Evolutionary conservation across 371 early-diverging fungal genomes (phyloP), one percentile per base, ranked within the genome.

Genomic region (Enterospora canceri): DNA sequence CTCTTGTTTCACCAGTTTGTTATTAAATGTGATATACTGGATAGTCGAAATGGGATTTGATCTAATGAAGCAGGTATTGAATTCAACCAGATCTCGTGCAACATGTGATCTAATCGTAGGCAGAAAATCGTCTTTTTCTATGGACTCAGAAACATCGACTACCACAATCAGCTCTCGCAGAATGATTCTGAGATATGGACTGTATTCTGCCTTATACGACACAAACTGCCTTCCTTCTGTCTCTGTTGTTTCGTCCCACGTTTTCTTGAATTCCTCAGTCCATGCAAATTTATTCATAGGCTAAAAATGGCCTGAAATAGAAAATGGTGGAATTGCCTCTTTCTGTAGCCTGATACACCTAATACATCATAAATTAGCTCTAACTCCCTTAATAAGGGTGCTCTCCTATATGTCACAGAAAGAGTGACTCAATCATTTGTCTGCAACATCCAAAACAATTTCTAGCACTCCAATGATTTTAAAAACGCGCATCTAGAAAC

Each of bases 231-330:
- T 49, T 71, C 29, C 15, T 54, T 58, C 60, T 12, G 26, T 34
- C 32, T 58, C 46, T 1, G 24, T 49, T 19, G 58, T 50, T 1
- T 65, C 68, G 19, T 72, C 69, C 76, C 76, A 76, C 26, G 76
- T 63, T 56, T 67, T 64, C 49, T 63, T 76, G 58, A 68, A 76
- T 61, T 71, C 68, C 56, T 71, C 34, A 30, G 75, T 74, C 76
- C 76, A 76, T 21, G 70, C 48, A 67, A 76, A 76, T 53, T 60
- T 50, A 24, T 63, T 47, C 75, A 75, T 62, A 15, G 5, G 18
- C 26, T 12, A 53, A 53, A 53, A 53, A 53, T 53, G 18, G 18
- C 53, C 4, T 19, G 60, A 53, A 28, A 30, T 31, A 47, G 51
- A 23, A 63, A 15, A 54, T 32, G 16, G 8, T 34, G 18, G 26